Evolutionary conservation across 75 land plant species (phyloP), one percentile per base, ranked within the genome.

Genomic region (Pinus tabuliformis): DNA sequence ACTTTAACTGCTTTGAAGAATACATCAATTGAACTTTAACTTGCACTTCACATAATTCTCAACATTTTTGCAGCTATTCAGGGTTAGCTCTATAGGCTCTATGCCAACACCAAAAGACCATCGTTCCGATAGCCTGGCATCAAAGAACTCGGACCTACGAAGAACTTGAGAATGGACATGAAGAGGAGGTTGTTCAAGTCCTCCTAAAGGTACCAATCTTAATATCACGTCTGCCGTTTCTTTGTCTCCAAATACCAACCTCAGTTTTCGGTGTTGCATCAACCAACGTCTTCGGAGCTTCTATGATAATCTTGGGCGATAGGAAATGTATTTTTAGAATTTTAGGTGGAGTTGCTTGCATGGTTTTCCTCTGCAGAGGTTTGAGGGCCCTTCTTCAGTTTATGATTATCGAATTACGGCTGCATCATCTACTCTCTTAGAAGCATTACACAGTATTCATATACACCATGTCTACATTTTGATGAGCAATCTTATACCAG

Each of bases 71-170:
- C 84, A 77, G 54, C 66, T 73, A 54, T 59, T 76, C 21, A 81
- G 64, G 26, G 75, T 81, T 7, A 84, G 73, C 60, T 77, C 84
- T 26, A 84, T 14, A 12, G 83, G 84, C 12, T 30, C 11, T 18
- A 42, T 28, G 30, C 18, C n/a, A 62, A 39, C 59, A 22, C 37
- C 28, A 66, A 66, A 9, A 15, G 78, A 73, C 86, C 86, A 84
- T 24, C 84, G 71, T 37, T 84, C 84, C 6, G 71, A 77, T 17
- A 84, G 57, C 42, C 86, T 61, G 24, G 80, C 79, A 56, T 82
- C 84, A 82, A 84, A 84, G 78, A 70, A 84, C 74, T 77, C 84
- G 15, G 85, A 77, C 36, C 70, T 71, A 14, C 76, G 28, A 54
- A 84, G 71, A 15, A 77, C 80, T 37, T 45, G 63, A 21, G 86